A percentile compares a stretch with the other conserved stretches of the same genome.
Evolutionary conservation across 331 rosid genomes (phyloP).

Genomic region (Arachis monticola): DNA sequence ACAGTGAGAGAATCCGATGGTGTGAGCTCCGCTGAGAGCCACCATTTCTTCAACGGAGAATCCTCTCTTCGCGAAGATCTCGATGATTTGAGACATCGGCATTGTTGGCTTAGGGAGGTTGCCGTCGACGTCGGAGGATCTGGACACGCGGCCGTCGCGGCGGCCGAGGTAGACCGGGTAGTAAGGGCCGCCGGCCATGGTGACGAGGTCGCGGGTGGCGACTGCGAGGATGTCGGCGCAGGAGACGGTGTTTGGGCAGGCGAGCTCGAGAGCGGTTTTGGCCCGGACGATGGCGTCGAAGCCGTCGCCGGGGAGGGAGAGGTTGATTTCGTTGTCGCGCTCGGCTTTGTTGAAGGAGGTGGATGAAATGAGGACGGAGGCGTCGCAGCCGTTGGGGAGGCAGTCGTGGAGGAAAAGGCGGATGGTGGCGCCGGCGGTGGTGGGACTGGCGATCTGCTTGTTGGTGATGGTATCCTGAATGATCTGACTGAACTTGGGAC

Average conservation of each 20-base stretch:
- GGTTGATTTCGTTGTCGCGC: slow-evolving; percentile 90
- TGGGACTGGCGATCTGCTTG: slow-evolving; percentile 83
- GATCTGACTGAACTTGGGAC: slow-evolving; percentile 66
- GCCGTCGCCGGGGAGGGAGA: slow-evolving; percentile 92
- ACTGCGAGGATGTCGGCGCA: slow-evolving; percentile 85
- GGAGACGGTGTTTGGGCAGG: slow-evolving; percentile 86
- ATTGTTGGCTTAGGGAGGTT: slow-evolving; percentile 66
- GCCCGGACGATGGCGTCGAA: slow-evolving; percentile 82
- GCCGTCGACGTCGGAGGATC: slow-evolving; percentile 45
- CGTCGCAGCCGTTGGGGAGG: slow-evolving; percentile 87
- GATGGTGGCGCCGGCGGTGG: slow-evolving; percentile 75
- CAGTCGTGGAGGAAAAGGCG: slow-evolving; percentile 95
- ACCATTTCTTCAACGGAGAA: slow-evolving; percentile 77
- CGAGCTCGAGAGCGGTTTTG: slow-evolving; percentile 82
- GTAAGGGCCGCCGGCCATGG: slow-evolving; percentile 85
- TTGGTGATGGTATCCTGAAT: slow-evolving; percentile 63
- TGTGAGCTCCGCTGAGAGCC: slow-evolving; percentile 83
- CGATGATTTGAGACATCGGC: slow-evolving; percentile 57
- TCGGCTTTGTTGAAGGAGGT: slow-evolving; percentile 74
- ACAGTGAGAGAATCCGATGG: slow-evolving; percentile 85
- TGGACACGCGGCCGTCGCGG: slow-evolving; percentile 55
- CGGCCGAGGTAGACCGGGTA: slow-evolving; percentile 74
- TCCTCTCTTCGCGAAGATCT: slow-evolving; percentile 57
- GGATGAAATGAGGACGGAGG: slow-evolving; percentile 71
- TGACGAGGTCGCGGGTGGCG: slow-evolving; percentile 72